Evolutionary conservation across 192 early-diverging fungal genomes (phyloP), one percentile per base, ranked within the genome.

Genomic region (Coemansia sp.): DNA sequence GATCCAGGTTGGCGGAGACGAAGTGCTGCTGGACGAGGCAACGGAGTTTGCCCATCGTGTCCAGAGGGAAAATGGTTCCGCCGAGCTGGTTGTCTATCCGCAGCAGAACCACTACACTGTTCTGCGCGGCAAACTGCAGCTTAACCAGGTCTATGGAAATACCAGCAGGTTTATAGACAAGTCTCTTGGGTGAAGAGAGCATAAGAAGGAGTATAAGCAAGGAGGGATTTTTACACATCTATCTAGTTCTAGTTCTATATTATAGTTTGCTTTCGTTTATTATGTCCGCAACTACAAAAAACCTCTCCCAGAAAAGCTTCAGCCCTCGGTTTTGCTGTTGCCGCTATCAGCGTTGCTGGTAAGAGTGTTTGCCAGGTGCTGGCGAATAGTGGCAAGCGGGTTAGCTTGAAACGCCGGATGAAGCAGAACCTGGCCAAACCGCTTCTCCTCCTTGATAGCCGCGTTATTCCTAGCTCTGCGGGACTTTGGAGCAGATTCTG

Each of bases 321-420:
- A 5, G 15, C 44, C 10, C 18, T 23, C 44, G 13, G 4, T 44
- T 21, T 61, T 18, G 23, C 23, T 60, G 39, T 40, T n/a, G 19
- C 49, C 44, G 21, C 19, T 39, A 32, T 56, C 23, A 21, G 7
- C 11, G 43, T 59, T 3, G 50, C 44, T 18, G 39, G 79, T 70
- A 45, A 89, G 82, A 4, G 88, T 90, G 68, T 94, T 94, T 50
- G 88, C 77, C 68, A 94, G 77, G 65, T 94, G 92, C 56, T 88
- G 86, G 21, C 86, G 83, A 40, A 94, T 90, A 7, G 91, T 90
- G 13, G 84, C 85, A 39, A 94, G 64, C 5, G 92, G 89, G 49
- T 91, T 86, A 18, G 83, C 78, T 67, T 88, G 82, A 76, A 92
- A 94, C 19, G 89, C 86, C 13, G 88, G 85, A 70, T 94, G 92